Evolutionary conservation across 306 rosid genomes (phyloP), one percentile per base, ranked within the genome.

Genomic region (Citrullus amarus): DNA sequence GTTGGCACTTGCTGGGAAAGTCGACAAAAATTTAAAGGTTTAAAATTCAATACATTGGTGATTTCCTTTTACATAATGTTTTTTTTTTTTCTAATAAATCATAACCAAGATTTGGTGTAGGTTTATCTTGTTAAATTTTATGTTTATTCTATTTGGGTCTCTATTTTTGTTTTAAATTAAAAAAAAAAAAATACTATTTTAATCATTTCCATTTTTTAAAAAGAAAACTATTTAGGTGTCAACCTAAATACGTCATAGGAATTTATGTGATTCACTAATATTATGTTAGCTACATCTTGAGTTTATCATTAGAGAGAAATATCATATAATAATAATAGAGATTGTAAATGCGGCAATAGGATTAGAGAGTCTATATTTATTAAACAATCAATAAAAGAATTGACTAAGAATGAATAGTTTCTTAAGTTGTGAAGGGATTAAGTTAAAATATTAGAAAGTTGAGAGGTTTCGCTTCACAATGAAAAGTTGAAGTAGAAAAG

Each of bases 1-100:
- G 79, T 61, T 89, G 74, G 96, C 93, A 62, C 80, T 93, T 60
- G 86, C 97, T 8, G 98, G 98, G 79, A 92, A 89, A 65, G 91
- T 89, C 58, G 93, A 85, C 75, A 77, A 84, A 18, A 85, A 56
- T 85, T 86, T 93, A 4, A 87, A 80, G 89, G 98, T 91, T 39
- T 17, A 48, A 20, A n/a, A 68, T 48, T 46, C 18, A 71, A 70
- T 70, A 1, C 76, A 46, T 38, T 65, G 48, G 18, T 44, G 18
- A 2, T 39, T 9, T 39, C 22, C 17, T 39, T 17, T 16, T 60
- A 18, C 48, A 43, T 43, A 43, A 43, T 43, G 48, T 43, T 43
- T 8, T 7, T 32, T 32, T 25, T 7, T 32, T 32, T 25, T 60
- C 9, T 39, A 66, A 66, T 66, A 67, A 39, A 39, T 68, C 73